Evolutionary conservation across 805 yeast species (phyloP), one percentile per base, ranked within the genome.

Genomic region (Pachysolen tannophilus): DNA sequence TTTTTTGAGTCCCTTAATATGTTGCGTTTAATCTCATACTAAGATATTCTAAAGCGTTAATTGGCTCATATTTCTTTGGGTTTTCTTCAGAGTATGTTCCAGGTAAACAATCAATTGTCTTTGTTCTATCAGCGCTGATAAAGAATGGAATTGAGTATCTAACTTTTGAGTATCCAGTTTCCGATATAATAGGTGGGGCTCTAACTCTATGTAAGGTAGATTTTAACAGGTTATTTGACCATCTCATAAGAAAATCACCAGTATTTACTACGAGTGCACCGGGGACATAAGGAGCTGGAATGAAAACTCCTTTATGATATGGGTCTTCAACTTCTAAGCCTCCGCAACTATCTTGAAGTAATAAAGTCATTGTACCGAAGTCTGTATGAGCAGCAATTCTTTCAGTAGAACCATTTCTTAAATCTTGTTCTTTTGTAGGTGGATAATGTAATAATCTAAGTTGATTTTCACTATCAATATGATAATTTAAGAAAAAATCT

Each of bases 311-410:
- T 32, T 64, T 56, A 20, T 56, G 42, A 61, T 58, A 51, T 9
- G 74, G 73, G 1, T 71, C 66, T 38, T 46, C 59, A 56, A 26
- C 78, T 61, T 46, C 78, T 25, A 80, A 59, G 3, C 86, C 86
- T 47, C 76, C 82, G 48, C 79, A 79, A 29, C 72, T 69, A 37
- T 67, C 62, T 35, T 79, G 86, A 52, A 79, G 78, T 32, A 79
- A 55, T 19, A 79, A 53, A 1, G 86, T 78, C 42, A 78, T 52
- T 1, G 81, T 63, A 1, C 86, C 86, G 47, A 79, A 79, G 47
- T 79, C 86, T 1, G 86, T 78, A 44, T 79, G 86, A 8, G 86
- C 85, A 18, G 85, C 86, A 6, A 85, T 85, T 39, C 86, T 60
- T 33, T 76, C 65, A 7, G 60, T 62, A 10, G 71, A 65, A 39